phyloP scores from a whole-genome alignment of 1,284 basidiomycete species.

The Leccinum subrobustum region DNA sequence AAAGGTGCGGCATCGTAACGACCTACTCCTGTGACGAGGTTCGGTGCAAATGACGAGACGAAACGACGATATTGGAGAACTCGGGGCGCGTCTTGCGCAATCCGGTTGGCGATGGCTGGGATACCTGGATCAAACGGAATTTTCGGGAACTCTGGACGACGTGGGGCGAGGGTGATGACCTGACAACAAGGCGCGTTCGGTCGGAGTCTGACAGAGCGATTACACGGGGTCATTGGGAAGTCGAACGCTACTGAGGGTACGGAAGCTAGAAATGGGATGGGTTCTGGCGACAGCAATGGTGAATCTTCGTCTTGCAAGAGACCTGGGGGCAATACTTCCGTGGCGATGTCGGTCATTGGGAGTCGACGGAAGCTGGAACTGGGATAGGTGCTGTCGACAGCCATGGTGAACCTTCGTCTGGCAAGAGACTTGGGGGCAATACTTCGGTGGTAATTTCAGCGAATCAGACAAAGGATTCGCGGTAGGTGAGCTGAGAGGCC shows the following conservation, averaged over 20 bases:
- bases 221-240: background rate
- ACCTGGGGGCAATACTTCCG: background rate
- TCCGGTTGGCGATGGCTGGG: background rate
- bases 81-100: background rate
- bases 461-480: background rate
- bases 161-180: background rate
- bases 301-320: background rate
- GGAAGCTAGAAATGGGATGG: background rate
- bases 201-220: background rate
- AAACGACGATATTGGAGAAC: constrained; percentile 1
- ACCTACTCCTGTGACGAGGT: background rate
- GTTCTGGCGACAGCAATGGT: background rate
- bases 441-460: background rate
- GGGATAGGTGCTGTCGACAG: background rate
- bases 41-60: constrained; percentile 1
- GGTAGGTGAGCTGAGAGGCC: background rate
- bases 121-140: background rate
- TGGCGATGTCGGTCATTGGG: background rate
- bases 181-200: background rate
- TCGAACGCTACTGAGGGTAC: background rate
- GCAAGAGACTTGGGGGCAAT: background rate
- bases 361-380: too few relatives aligned
- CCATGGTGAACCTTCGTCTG: background rate
- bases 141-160: background rate
- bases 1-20: background rate